A percentile compares a stretch with the other conserved stretches of the same genome.
phyloP scores from a whole-genome alignment of 2,329 filamentous ascomycete genomes.

The Fusarium odoratissimum region DNA sequence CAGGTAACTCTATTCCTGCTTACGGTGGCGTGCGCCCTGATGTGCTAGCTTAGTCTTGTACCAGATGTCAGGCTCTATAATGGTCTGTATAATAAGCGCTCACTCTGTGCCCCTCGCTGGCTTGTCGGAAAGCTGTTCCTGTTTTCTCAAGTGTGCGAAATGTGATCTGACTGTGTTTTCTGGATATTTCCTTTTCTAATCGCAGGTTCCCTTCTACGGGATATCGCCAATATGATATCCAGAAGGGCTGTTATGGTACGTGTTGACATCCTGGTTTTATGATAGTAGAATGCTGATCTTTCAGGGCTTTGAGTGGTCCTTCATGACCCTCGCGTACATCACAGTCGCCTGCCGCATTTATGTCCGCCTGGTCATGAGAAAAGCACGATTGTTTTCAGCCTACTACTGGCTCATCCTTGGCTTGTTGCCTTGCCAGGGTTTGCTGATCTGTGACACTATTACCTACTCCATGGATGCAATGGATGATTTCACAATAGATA shows the following conservation, averaged over 20 bases:
- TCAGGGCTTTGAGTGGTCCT: slow-evolving; percentile 11
- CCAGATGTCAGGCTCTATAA: neutral
- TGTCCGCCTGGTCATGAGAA: neutral
- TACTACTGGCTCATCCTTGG: slow-evolving; percentile 1
- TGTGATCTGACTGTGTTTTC: neutral
- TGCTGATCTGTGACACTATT: slow-evolving; percentile 5
- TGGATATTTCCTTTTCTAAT: too few species aligned
- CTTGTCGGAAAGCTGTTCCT: neutral
- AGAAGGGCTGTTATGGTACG: slow-evolving; percentile 8
- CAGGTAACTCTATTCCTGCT: neutral
- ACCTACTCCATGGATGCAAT: slow-evolving; percentile 2
- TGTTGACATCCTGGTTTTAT: fast-evolving
- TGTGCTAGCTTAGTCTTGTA: neutral
- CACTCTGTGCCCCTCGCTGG: neutral
- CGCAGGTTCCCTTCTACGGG: neutral
- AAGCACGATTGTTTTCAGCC: neutral
- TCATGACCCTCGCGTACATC: neutral
- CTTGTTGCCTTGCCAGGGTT: neutral
- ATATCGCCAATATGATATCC: slow-evolving; percentile 4
- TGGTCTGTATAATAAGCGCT: neutral
- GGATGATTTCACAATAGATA: slow-evolving; percentile 8
- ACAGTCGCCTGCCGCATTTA: slow-evolving; percentile 5
- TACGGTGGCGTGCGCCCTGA: neutral
- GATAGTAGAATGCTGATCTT: fast-evolving
- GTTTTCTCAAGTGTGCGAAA: neutral